phyloP scores from a whole-genome alignment of 805 yeast genomes.

The Candida broadrunensis region DNA sequence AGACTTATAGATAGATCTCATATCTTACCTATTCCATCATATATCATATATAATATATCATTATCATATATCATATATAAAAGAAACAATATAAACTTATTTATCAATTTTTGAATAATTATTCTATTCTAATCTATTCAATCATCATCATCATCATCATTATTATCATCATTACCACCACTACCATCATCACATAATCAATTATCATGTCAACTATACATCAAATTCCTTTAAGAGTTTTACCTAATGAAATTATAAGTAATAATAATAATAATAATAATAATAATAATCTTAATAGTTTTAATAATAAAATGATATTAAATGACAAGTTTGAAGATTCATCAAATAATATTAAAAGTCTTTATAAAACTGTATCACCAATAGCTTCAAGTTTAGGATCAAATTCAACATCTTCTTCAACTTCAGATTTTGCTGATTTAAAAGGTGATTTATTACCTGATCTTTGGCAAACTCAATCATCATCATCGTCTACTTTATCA shows the following conservation, averaged over 20 bases:
- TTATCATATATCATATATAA: no score
- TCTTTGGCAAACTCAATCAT: slow-evolving; percentile 14
- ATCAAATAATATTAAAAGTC: neutral
- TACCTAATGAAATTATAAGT: neutral
- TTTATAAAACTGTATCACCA: slow-evolving; percentile 4
- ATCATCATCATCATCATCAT: no score
- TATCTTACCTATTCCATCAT: no score
- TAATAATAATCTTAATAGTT: neutral
- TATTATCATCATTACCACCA: no score
- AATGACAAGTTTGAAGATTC: no score
- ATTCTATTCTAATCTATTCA: no score
- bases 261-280: neutral
- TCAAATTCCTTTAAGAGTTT: neutral
- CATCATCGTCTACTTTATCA: slow-evolving; percentile 2
- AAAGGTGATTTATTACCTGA: slow-evolving; percentile 15
- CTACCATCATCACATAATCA: neutral
- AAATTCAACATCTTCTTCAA: slow-evolving; percentile 7
- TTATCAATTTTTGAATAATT: no score
- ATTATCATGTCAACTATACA: neutral
- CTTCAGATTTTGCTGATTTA: slow-evolving; percentile 10
- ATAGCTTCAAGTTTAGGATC: slow-evolving; percentile 3
- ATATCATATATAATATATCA: no score
- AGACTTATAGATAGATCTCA: no score
- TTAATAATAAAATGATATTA: no score
- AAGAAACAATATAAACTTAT: no score